phyloP scores from a whole-genome alignment of 208 protist species.

The Trypanosoma cruzi region DNA sequence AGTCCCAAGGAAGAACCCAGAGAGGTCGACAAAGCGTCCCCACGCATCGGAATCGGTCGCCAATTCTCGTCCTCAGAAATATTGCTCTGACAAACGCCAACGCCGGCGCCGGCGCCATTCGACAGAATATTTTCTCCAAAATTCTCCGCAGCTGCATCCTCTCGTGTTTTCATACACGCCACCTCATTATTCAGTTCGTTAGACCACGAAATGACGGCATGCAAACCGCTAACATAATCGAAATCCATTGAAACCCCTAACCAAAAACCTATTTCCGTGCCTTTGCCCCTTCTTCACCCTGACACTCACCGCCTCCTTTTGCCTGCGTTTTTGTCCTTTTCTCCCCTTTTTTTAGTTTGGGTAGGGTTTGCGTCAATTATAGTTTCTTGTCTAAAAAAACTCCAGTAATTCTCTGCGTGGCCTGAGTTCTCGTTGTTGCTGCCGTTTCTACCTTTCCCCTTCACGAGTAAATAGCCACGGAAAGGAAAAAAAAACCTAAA shows the following conservation, averaged over 20 bases:
- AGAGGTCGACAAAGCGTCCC: background rate
- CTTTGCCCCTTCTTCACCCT: background rate
- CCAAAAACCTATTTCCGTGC: no score
- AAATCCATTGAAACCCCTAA: background rate
- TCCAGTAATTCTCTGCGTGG: no score
- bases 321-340: slow-evolving; percentile 19
- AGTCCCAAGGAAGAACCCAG: slow-evolving; percentile 8
- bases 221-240: background rate
- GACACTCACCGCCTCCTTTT: background rate
- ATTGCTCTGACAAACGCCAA: background rate
- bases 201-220: background rate
- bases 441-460: background rate
- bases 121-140: background rate
- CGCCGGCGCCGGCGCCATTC: background rate
- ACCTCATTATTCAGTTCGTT: background rate
- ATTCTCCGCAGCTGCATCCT: background rate
- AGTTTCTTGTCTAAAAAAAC: background rate
- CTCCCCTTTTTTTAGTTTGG: no score
- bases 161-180: background rate
- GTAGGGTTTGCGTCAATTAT: background rate
- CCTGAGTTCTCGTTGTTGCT: no score
- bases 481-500: slow-evolving; percentile 22
- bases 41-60: background rate
- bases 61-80: background rate
- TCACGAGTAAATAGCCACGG: background rate